Evolutionary conservation across 371 early-diverging fungal genomes (phyloP).

Genomic region (Blastocladiella emersonii): DNA sequence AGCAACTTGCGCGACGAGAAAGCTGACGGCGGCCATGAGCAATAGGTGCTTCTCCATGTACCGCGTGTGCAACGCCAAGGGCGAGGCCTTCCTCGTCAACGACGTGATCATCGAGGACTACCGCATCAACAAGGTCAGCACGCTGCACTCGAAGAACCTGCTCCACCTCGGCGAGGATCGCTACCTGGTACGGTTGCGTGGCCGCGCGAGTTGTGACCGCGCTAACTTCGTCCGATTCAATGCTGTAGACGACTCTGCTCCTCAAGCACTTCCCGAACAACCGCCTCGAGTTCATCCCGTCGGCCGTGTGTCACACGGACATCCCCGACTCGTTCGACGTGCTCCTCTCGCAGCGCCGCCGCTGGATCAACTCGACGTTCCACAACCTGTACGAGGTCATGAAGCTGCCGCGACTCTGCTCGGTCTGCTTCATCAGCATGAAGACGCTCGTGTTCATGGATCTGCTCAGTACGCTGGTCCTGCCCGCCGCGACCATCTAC

Average conservation of each 20-base stretch:
- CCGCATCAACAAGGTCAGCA: constrained; percentile 26
- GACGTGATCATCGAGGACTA: constrained; percentile 31
- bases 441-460: constrained; percentile 36
- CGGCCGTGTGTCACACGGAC: constrained; percentile 36
- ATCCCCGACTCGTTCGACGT: constrained; percentile 41
- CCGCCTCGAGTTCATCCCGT: constrained; percentile 39
- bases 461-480: constrained; percentile 31
- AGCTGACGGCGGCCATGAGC: too few relatives aligned
- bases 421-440: constrained; percentile 36
- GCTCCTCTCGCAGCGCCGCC: constrained; percentile 48
- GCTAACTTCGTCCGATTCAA: too few relatives aligned
- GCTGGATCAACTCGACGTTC: constrained; percentile 55
- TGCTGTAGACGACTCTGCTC: constrained; percentile 49
- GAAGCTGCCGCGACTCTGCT: constrained; percentile 29
- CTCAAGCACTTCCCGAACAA: constrained; percentile 53
- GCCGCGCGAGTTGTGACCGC: too few relatives aligned
- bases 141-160: constrained; percentile 41
- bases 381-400: constrained; percentile 34
- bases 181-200: too few relatives aligned
- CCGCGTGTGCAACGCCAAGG: constrained; percentile 22
- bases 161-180: constrained; percentile 46
- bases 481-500: constrained; percentile 36
- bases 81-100: constrained; percentile 24
- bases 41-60: constrained; percentile 66
- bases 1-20: too few relatives aligned